These are phyloP conservation scores for Anacardium occidentale DNA, from an alignment of 345 rosid genomes.

Conservation along the genomic window DNA sequence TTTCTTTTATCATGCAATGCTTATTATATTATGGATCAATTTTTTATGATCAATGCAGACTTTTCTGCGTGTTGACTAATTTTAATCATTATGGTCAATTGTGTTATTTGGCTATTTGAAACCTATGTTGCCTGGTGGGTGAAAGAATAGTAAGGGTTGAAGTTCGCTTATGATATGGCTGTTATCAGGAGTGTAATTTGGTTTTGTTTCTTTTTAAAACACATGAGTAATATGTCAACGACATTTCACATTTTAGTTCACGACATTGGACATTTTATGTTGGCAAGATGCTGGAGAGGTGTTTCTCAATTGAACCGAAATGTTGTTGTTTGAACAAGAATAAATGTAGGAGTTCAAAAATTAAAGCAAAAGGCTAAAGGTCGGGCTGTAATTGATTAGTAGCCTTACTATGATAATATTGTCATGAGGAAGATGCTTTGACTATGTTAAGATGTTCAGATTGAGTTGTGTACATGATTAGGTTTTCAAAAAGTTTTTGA, in stretches of 20 bases:
- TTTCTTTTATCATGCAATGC: neutral
- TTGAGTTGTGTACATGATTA: neutral
- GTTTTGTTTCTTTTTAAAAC: too few relatives aligned
- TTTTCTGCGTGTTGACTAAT: neutral
- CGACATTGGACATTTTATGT: too few relatives aligned
- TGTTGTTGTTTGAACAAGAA: neutral
- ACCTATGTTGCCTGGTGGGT: neutral
- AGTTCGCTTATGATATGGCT: too few relatives aligned
- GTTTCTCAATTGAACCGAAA: neutral
- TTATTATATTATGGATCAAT: neutral
- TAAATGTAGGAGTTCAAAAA: neutral
- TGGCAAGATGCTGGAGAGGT: neutral
- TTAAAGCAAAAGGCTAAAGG: neutral
- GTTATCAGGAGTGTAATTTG: too few relatives aligned
- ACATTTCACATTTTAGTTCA: too few relatives aligned
- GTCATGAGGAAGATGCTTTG: neutral
- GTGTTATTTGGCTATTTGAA: neutral
- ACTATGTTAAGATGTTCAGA: too few relatives aligned
- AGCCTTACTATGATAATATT: neutral
- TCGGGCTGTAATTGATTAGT: neutral
- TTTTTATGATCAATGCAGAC: neutral
- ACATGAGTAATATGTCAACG: too few relatives aligned
- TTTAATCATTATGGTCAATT: neutral
- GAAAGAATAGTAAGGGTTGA: neutral
- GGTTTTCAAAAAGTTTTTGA: neutral